Percentiles rank a stretch among this genome's conserved stretches.
These are phyloP conservation scores for Cryptococcus deneoformans DNA, from an alignment of 1,284 basidiomycete species.

Conservation along the genomic window DNA sequence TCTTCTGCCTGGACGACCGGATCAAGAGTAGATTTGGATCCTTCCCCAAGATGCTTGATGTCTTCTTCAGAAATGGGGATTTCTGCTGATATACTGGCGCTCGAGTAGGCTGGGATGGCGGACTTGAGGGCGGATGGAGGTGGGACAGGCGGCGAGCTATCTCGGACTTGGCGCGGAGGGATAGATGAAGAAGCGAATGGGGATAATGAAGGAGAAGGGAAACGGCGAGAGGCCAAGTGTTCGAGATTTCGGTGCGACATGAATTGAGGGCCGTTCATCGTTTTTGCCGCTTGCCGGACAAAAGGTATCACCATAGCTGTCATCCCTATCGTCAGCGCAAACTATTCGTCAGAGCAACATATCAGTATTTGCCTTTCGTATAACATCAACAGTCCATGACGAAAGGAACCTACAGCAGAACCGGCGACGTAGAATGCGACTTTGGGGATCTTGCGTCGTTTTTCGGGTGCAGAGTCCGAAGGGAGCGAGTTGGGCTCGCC, in stretches of 20 bases:
- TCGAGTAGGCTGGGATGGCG: neutral
- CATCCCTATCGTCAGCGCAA: constrained; percentile 36
- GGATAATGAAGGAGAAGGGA: neutral
- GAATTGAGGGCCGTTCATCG: constrained; percentile 24
- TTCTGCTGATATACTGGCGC: neutral
- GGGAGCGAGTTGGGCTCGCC: constrained; percentile 8
- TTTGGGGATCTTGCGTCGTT: constrained; percentile 27
- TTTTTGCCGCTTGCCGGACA: constrained; percentile 30
- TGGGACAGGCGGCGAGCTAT: neutral
- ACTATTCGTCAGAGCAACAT: constrained; percentile 9
- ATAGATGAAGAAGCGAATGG: neutral
- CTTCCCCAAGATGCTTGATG: too few species aligned
- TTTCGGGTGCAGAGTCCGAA: constrained; percentile 1
- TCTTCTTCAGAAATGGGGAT: neutral
- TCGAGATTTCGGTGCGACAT: constrained; percentile 19
- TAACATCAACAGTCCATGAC: neutral
- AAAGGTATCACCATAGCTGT: constrained; percentile 36
- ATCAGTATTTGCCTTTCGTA: neutral
- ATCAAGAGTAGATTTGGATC: too few species aligned
- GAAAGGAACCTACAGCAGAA: constrained; percentile 30
- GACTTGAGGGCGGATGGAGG: neutral
- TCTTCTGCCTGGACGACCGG: too few species aligned
- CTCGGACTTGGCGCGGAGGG: neutral
- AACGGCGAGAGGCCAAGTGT: neutral
- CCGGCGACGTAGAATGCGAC: constrained; percentile 40